Evolutionary conservation across 164 flowering plant species (phyloP), one percentile per base, ranked within the genome.

Genomic region (Kalanchoe fedtschenkoi): DNA sequence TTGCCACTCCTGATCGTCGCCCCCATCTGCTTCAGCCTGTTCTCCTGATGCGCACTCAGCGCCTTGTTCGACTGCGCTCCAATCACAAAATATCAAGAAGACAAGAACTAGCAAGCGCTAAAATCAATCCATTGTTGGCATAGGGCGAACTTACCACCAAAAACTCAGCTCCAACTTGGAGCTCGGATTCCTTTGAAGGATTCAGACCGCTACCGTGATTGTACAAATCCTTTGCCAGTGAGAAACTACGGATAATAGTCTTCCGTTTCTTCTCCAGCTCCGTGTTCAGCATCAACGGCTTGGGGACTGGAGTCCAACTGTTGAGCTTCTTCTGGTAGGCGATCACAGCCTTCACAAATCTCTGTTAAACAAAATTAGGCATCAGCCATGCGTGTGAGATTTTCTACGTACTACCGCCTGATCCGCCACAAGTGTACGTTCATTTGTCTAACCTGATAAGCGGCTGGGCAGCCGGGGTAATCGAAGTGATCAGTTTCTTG

Each of bases 301-400:
- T 81, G n/a, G 84, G 74, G 11, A 74, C 74, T 42, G 63, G 46
- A 11, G 67, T 67, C 34, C 77, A 28, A 46, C 75, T 68, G 58
- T 75, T 81, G 11, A 90, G 73, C 74, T 81, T 91, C 80, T 81
- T 91, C 73, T 83, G 84, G 65, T 85, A 88, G 2, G 95, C 89
- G 58, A 88, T 66, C 64, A 88, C 99, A 3, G 97, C 95, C 76
- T 85, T 88, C 41, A 78, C 96, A 79, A 95, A 95, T 76, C 88
- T 92, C 99, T 93, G 77, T 69, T 15, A 51, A 26, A 2, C 56
- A 51, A 51, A 51, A 44, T 16, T 16, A 42, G n/a, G n/a, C n/a
- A n/a, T n/a, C n/a, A n/a, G n/a, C n/a, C n/a, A n/a, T n/a, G n/a
- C n/a, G n/a, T n/a, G n/a, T n/a, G n/a, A n/a, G n/a, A n/a, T n/a